These are phyloP conservation scores for Phaffia rhodozyma DNA, from an alignment of 1,284 basidiomycete genomes.

Conservation along the genomic window DNA sequence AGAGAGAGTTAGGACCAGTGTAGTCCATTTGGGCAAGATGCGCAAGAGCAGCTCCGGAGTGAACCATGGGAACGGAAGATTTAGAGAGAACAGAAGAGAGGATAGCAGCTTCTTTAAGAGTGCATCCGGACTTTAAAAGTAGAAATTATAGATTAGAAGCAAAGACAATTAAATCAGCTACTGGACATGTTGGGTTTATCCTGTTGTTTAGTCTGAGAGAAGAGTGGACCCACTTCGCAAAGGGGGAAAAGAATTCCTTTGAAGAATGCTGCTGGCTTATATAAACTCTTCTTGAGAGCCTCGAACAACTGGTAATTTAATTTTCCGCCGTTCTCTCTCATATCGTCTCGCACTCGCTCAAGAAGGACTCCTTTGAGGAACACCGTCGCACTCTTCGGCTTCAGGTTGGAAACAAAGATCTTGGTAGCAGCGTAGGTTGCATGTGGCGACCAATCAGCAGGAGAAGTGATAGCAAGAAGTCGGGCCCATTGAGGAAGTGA, in stretches of 20 bases:
- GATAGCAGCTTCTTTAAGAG: constrained; percentile 90
- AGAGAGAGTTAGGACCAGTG: constrained; percentile 86
- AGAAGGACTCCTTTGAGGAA: constrained; percentile 87
- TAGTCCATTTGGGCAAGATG: constrained; percentile 96
- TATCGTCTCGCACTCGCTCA: constrained; percentile 83
- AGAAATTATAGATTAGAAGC: background rate
- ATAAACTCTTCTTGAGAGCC: constrained; percentile 77
- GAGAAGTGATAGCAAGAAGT: constrained; percentile 82
- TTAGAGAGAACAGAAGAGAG: constrained; percentile 83
- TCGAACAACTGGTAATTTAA: constrained; percentile 91
- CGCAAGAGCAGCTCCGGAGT: constrained; percentile 88
- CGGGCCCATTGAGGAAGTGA: constrained; percentile 93
- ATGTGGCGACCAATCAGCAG: constrained; percentile 90
- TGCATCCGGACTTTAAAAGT: constrained; percentile 54
- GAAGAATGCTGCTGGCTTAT: constrained; percentile 97
- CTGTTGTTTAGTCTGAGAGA: background rate
- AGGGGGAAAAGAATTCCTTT: constrained; percentile 96
- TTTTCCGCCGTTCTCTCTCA: constrained; percentile 64
- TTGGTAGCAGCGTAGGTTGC: constrained; percentile 87
- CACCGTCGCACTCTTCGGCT: constrained; percentile 86
- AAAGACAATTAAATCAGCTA: background rate
- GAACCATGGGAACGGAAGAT: constrained; percentile 86
- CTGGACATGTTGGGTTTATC: background rate
- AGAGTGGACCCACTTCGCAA: constrained; percentile 56
- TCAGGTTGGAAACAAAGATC: constrained; percentile 94